A percentile compares a stretch with the other conserved stretches of the same genome.
phyloP scores from a whole-genome alignment of 192 early-diverging fungal species.

The Dissophora ornata region DNA sequence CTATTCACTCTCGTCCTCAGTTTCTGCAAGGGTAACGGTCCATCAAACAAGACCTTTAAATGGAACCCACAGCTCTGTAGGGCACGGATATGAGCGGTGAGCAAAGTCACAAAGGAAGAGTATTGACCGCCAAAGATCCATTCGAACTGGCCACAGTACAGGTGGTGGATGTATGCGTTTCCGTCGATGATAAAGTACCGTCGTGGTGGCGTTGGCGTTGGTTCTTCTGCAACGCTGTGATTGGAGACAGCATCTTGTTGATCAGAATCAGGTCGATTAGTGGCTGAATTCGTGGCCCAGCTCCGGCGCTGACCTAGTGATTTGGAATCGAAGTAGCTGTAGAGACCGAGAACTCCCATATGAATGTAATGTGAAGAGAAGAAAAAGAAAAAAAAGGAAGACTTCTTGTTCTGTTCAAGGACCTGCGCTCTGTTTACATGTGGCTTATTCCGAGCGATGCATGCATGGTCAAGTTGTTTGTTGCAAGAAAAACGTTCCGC shows the following conservation, averaged over 20 bases:
- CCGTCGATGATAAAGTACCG: constrained; percentile 62
- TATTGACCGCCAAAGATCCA: constrained; percentile 67
- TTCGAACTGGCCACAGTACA: constrained; percentile 55
- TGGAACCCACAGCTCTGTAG: constrained; percentile 44
- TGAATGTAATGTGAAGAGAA: neutral
- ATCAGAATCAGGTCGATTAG: no score
- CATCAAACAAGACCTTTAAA: constrained; percentile 60
- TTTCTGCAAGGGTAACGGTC: constrained; percentile 57
- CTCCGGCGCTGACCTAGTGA: constrained; percentile 42
- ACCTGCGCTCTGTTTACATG: no score
- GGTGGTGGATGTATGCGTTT: constrained; percentile 63
- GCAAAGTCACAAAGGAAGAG: constrained; percentile 37
- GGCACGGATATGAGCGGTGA: constrained; percentile 37
- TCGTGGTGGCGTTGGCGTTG: neutral
- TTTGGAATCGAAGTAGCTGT: constrained; percentile 45
- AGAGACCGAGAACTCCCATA: constrained; percentile 52
- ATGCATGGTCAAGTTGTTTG: no score
- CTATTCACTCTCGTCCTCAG: constrained; percentile 53
- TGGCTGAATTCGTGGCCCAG: constrained; percentile 11
- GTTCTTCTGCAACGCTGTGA: neutral
- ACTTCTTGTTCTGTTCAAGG: neutral
- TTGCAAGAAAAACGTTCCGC: no score
- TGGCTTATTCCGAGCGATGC: no score
- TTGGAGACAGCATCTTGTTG: neutral
- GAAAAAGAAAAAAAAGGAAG: constrained; percentile 8